These are phyloP conservation scores for Pyrenophora teres DNA, from an alignment of 2,329 filamentous ascomycete species.

Conservation along the genomic window DNA sequence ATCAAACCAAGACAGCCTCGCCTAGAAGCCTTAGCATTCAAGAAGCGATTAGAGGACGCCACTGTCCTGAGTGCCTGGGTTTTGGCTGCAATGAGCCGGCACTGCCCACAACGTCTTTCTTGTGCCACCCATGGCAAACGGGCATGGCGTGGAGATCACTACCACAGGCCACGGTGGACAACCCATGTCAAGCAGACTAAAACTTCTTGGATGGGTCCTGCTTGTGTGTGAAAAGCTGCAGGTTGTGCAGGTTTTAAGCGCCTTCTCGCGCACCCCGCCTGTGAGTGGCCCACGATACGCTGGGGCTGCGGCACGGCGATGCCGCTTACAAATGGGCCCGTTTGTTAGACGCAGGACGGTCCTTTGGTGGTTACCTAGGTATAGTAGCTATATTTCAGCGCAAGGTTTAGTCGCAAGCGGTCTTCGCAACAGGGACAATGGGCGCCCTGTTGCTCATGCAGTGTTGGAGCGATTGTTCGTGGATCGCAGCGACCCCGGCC, in stretches of 20 bases:
- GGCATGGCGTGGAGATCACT: constrained; percentile 23
- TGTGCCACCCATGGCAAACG: constrained; percentile 21
- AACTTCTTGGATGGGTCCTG: constrained; percentile 20
- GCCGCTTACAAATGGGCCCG: constrained; percentile 21
- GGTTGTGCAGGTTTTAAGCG: constrained; percentile 13
- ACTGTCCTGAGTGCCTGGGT: constrained; percentile 16
- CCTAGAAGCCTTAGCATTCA: background rate
- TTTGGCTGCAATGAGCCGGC: constrained; percentile 20
- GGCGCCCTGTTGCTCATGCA: constrained; percentile 24
- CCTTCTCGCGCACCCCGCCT: constrained; percentile 14
- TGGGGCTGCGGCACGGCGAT: constrained; percentile 29
- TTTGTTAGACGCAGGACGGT: constrained; percentile 38
- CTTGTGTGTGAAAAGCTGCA: constrained; percentile 17
- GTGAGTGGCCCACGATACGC: constrained; percentile 31
- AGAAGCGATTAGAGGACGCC: constrained; percentile 10
- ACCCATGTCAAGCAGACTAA: constrained; percentile 16
- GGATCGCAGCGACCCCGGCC: constrained; percentile 13
- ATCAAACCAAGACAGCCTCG: background rate
- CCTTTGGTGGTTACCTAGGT: constrained; percentile 21
- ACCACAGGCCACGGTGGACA: constrained; percentile 19
- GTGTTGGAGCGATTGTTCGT: constrained; percentile 18
- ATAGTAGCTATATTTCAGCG: constrained; percentile 25
- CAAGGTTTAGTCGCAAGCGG: constrained; percentile 18
- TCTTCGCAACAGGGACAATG: constrained; percentile 13
- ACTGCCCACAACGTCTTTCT: constrained; percentile 28